Conservation (phyloP, 2,329 filamentous ascomycete species). For the Cryphonectria radicalis region DNA sequence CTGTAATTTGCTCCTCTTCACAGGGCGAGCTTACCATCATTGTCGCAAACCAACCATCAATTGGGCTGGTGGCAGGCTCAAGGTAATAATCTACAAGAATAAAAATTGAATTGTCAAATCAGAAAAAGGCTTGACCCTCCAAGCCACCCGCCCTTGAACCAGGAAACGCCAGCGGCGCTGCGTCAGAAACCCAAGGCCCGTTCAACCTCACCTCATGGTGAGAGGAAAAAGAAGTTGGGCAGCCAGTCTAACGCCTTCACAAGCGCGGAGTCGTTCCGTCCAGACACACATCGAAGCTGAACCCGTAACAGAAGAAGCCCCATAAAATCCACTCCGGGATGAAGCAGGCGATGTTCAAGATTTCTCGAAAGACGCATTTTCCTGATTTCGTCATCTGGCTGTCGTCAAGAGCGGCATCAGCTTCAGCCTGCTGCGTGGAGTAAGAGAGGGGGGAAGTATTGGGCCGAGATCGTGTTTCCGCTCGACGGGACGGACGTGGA, state of each 20-base stretch:
- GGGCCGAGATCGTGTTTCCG: not conserved
- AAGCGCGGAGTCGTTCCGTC: not conserved
- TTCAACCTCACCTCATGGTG: not conserved
- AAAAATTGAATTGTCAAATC: conserved; percentile 39
- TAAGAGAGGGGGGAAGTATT: not conserved
- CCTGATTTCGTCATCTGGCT: not conserved
- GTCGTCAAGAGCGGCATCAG: not conserved
- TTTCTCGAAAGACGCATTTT: no score
- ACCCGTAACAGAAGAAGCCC: no score
- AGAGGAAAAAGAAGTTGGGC: not conserved
- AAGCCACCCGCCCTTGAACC: not conserved
- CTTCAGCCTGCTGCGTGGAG: not conserved
- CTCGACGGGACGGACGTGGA: not conserved
- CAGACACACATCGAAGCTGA: not conserved
- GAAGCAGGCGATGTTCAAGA: not conserved
- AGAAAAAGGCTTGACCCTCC: conserved; percentile 36
- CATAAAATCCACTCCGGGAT: not conserved
- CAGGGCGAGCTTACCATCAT: conserved; percentile 29
- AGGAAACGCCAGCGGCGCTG: not conserved
- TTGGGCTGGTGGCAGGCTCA: conserved; percentile 9
- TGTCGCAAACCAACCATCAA: conserved; percentile 32
- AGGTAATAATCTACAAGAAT: not conserved
- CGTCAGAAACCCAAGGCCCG: not conserved
- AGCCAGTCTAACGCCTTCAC: not conserved
- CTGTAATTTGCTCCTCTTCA: conserved; percentile 5